Percentiles rank a stretch among this genome's conserved stretches.
Conservation (phyloP, 2,329 filamentous ascomycete genomes). For the Penicillium sp. region DNA sequence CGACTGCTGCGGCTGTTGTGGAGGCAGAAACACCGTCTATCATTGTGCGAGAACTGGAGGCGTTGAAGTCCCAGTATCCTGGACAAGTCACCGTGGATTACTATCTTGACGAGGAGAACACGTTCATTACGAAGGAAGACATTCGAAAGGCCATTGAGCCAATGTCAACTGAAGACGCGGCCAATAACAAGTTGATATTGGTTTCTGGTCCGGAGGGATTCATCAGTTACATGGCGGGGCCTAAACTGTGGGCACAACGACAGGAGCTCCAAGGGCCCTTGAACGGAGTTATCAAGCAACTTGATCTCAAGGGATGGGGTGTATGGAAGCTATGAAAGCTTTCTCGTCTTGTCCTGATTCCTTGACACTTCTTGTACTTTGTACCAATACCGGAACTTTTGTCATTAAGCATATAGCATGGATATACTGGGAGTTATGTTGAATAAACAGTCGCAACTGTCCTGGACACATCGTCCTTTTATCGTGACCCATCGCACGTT, state of each 20-base stretch:
- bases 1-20: neutral
- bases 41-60: conserved; percentile 61
- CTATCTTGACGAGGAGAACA: conserved; percentile 76
- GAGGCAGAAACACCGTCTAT: conserved; percentile 16
- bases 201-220: conserved; percentile 92
- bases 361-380: conserved; percentile 7
- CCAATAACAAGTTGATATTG: conserved; percentile 57
- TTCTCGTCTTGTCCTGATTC: neutral
- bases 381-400: conserved; percentile 17
- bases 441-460: conserved; percentile 21
- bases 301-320: conserved; percentile 57
- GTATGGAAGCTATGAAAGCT: conserved; percentile 55
- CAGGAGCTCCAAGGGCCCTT: conserved; percentile 71
- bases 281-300: conserved; percentile 61
- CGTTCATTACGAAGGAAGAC: conserved; percentile 56
- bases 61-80: conserved; percentile 57
- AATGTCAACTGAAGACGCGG: conserved; percentile 24
- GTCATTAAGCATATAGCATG: conserved; percentile 10
- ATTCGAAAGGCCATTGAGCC: conserved; percentile 43
- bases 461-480: conserved; percentile 12
- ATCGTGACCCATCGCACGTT: conserved; percentile 14
- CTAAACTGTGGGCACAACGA: conserved; percentile 70
- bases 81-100: conserved; percentile 64
- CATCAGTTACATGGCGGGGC: conserved; percentile 72
- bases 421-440: conserved; percentile 19